Base-by-base conservation (phyloP, 768 basidiomycete genomes). In the Lactifluus subvellereus region DNA sequence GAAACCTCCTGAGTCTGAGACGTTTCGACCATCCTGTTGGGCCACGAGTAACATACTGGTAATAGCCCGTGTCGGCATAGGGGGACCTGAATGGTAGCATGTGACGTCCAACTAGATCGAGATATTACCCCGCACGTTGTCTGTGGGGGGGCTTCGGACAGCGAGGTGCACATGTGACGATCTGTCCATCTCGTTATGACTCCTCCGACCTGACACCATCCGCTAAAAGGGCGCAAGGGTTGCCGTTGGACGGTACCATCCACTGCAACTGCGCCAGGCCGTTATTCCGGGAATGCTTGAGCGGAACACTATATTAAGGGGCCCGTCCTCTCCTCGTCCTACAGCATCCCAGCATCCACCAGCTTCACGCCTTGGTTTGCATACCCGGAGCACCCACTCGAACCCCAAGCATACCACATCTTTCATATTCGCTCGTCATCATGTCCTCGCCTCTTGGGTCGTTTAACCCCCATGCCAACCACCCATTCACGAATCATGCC, bases 401-500 rank as follows among this genome's bases (percentile, higher is more conserved):
- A 20, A 20, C 58, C 13, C 37, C 51, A n/a, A 22, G 16, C 4
- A 54, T 30, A 48, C 9, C 47, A 30, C 30, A 40, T 50, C 57
- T 37, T 52, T 40, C 38, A 52, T 54, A 33, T 61, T 47, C 60
- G 14, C n/a, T 51, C 48, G 9, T 45, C 57, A 73, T 73, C 73
- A 69, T 75, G 54, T 67, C 71, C 37, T 68, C 71, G 42, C 60
- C 68, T 30, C 72, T 74, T 67, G 72, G 75, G 22, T 80, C 81
- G 27, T 85, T 86, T 68, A 76, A 86, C 74, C 84, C 84, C 45
- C 80, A 81, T 69, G 81, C 79, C 22, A 77, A 76, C 20, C 82
- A 86, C 70, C 82, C 83, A 10, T 86, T 85, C 77, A 84, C 82
- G 43, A 74, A 76, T 69, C 55, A 66, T 20, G 69, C 67, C 67